Evolutionary conservation across 1,284 basidiomycete species (phyloP).

Genomic region (Cutaneotrichosporon sp.): DNA sequence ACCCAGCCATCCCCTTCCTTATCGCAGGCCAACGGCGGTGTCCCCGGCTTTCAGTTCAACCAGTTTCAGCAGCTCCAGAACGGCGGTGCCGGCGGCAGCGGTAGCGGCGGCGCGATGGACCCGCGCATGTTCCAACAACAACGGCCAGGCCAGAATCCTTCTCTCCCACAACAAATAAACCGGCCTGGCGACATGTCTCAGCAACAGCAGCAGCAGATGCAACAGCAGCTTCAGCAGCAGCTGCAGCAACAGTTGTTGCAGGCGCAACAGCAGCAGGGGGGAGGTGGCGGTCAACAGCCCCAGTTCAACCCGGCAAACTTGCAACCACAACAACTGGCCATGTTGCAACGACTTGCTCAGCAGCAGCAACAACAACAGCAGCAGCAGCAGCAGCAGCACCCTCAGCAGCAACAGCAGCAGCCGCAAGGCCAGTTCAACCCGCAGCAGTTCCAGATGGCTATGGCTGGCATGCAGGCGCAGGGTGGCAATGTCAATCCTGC

Average conservation of each 20-base stretch:
- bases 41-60: slow-evolving; percentile 11
- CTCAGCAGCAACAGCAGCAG: slow-evolving; percentile 21
- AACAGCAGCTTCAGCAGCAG: slow-evolving; percentile 13
- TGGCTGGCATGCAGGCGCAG: slow-evolving; percentile 21
- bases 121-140: slow-evolving; percentile 26
- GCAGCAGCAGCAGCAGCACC: slow-evolving; percentile 1
- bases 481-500: slow-evolving; percentile 14
- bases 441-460: slow-evolving; percentile 31
- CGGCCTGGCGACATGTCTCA: slow-evolving; percentile 23
- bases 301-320: slow-evolving; percentile 20
- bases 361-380: slow-evolving; percentile 3
- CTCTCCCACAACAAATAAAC: neutral
- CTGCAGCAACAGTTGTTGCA: slow-evolving; percentile 11
- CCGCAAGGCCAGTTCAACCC: slow-evolving; percentile 25
- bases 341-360: slow-evolving; percentile 28
- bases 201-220: slow-evolving; percentile 11
- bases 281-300: slow-evolving; percentile 3
- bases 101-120: slow-evolving; percentile 15
- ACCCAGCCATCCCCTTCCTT: slow-evolving; percentile 19
- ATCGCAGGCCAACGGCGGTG: slow-evolving; percentile 11
- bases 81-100: neutral
- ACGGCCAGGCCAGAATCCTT: slow-evolving; percentile 7
- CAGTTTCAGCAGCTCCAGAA: slow-evolving; percentile 14
- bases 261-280: slow-evolving; percentile 3
- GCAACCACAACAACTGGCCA: slow-evolving; percentile 26